phyloP scores from a whole-genome alignment of 1,139 yeast species.

The Geotrichum carabidarum region DNA sequence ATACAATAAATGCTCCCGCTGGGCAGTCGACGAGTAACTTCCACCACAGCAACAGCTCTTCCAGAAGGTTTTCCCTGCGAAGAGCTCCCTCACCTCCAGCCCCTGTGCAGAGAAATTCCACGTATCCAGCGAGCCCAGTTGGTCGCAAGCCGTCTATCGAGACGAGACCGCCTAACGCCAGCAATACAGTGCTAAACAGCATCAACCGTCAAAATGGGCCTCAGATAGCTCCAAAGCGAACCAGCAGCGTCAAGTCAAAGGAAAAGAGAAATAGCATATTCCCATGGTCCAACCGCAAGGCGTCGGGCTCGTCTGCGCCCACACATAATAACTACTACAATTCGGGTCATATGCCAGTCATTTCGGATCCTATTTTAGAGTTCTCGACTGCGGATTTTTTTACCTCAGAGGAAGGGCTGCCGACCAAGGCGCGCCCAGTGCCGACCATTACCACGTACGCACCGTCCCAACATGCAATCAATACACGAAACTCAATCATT shows the following conservation, averaged over 20 bases:
- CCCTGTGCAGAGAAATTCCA: too few relatives aligned
- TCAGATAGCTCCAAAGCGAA: neutral
- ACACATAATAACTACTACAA: constrained; percentile 17
- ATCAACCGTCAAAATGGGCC: neutral
- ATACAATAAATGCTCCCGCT: too few relatives aligned
- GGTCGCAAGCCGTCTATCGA: neutral
- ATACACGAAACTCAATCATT: constrained; percentile 18
- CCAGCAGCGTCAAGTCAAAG: neutral
- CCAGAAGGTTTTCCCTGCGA: neutral
- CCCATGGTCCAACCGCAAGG: constrained; percentile 14
- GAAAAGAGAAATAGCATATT: constrained; percentile 12
- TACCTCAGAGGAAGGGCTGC: constrained; percentile 8
- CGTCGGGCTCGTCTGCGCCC: neutral
- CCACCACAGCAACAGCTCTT: neutral
- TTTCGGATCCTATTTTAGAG: constrained; percentile 20
- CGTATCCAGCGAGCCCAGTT: neutral
- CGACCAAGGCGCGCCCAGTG: constrained; percentile 9
- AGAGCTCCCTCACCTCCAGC: neutral
- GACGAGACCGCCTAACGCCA: neutral
- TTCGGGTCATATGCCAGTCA: constrained; percentile 20
- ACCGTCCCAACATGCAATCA: constrained; percentile 19
- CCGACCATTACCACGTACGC: constrained; percentile 16
- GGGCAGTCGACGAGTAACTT: neutral
- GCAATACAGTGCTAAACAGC: constrained; percentile 1
- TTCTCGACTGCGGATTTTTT: constrained; percentile 20